Evolutionary conservation across 306 rosid species (phyloP), one percentile per base, ranked within the genome.

Genomic region (Cicer bijugum): DNA sequence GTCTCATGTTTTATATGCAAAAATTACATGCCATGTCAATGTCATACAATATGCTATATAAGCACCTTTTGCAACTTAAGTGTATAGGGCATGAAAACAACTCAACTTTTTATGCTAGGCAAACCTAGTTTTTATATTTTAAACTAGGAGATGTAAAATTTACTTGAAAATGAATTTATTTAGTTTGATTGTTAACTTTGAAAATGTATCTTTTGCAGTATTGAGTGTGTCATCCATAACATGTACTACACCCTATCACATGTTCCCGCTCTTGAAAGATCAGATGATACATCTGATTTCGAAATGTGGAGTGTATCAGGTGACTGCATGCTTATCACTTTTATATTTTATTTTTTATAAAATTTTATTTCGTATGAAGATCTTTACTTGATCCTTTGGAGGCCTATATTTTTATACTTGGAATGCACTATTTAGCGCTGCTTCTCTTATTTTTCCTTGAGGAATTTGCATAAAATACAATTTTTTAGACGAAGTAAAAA

Each of bases 201-300:
- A 65, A 65, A 48, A 35, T 71, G 17, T 44, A 63, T 55, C 46
- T 60, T 57, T 77, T 79, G 86, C 97, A 93, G 98, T 46, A 23
- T 47, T 81, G 92, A 88, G 72, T 33, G 38, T 42, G 67, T 72
- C 66, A 79, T 87, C 80, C 82, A 43, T 82, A 88, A 86, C 53
- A 55, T 90, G 19, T 81, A 91, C 82, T 88, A 79, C 74, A 61
- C 79, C 60, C 57, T 94, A 64, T 88, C 89, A 11, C 83, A 60
- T 48, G 75, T 88, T 15, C 89, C 92, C 9, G 69, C 84, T 64
- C 61, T 81, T 77, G 89, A 84, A 82, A 79, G 77, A 76, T 82
- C 81, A 2, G 87, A 79, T 68, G 82, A 82, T 52, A 82, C 75
- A 62, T 83, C 87, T 51, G 85, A 80, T 78, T 42, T 66, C n/a